Conservation (phyloP, 108 stramenopile genomes). For the Cylindrotheca closterium region DNA sequence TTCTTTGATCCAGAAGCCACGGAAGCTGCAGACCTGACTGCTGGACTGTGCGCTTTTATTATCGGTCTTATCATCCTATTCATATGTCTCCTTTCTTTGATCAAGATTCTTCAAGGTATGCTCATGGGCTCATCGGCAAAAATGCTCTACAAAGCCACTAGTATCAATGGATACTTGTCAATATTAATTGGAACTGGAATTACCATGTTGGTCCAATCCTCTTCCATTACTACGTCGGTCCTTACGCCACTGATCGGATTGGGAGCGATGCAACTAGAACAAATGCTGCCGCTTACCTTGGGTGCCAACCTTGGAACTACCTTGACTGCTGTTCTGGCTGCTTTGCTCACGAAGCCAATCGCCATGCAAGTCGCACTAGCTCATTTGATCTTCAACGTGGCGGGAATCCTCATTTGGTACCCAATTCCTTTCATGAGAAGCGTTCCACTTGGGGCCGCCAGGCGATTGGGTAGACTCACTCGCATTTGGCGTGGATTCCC, state of each 20-base stretch:
- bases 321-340: conserved; percentile 63
- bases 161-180: conserved; percentile 60
- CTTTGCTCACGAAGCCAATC: conserved; percentile 54
- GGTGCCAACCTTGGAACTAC: conserved; percentile 82
- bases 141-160: conserved; percentile 67
- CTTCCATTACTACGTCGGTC: too few species aligned
- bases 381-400: conserved; percentile 79
- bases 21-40: conserved; percentile 44
- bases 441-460: conserved; percentile 62
- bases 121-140: conserved; percentile 48
- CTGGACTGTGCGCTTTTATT: conserved; percentile 55
- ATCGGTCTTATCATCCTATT: conserved; percentile 61
- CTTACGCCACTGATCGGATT: conserved; percentile 76
- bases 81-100: conserved; percentile 59
- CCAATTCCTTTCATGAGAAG: too few species aligned
- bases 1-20: conserved; percentile 63
- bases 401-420: conserved; percentile 68
- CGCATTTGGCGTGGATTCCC: conserved; percentile 63
- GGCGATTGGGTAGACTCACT: conserved; percentile 64
- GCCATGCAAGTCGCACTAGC: conserved; percentile 67
- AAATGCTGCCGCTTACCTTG: conserved; percentile 71
- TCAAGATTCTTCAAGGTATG: conserved; percentile 50
- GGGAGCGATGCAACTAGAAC: conserved; percentile 44
- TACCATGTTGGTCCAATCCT: too few species aligned
- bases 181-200: conserved; percentile 67